Conservation (phyloP, 176 grass and related monocot genomes). For the Thalia dealbata region DNA sequence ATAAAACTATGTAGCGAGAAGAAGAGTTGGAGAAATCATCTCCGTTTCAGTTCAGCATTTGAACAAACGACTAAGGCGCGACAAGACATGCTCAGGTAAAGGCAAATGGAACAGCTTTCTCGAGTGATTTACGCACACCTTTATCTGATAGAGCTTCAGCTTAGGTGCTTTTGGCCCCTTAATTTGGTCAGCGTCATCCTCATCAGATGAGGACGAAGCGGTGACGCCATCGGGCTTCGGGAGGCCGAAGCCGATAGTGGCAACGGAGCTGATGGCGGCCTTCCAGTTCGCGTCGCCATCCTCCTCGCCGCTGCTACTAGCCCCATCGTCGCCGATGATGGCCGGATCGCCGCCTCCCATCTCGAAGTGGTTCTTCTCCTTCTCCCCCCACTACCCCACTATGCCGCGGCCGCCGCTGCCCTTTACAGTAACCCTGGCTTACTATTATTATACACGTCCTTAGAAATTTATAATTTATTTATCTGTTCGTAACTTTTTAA, state of each 20-base stretch:
- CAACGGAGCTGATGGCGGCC: slow-evolving; percentile 65
- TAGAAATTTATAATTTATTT: no score
- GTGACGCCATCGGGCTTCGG: slow-evolving; percentile 15
- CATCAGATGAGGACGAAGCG: neutral
- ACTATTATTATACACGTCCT: no score
- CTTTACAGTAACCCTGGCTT: no score
- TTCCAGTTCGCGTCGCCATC: slow-evolving; percentile 72
- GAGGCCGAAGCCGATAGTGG: slow-evolving; percentile 31
- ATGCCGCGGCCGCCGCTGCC: neutral
- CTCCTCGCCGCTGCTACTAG: slow-evolving; percentile 60
- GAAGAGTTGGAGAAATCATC: neutral
- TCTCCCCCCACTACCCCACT: no score
- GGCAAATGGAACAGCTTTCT: neutral
- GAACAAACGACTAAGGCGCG: neutral
- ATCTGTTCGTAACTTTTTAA: no score
- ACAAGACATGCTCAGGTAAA: neutral
- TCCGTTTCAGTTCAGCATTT: neutral
- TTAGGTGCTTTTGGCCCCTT: slow-evolving; percentile 25
- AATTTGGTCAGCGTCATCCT: slow-evolving; percentile 18
- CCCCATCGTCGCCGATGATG: slow-evolving; percentile 12
- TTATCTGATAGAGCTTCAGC: slow-evolving; percentile 93
- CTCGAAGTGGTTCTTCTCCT: neutral
- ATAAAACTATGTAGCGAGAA: neutral
- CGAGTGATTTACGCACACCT: slow-evolving; percentile 23
- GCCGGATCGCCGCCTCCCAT: slow-evolving; percentile 22